Conservation (phyloP, 2,329 filamentous ascomycete species). For the Arachnomyces sp. region DNA sequence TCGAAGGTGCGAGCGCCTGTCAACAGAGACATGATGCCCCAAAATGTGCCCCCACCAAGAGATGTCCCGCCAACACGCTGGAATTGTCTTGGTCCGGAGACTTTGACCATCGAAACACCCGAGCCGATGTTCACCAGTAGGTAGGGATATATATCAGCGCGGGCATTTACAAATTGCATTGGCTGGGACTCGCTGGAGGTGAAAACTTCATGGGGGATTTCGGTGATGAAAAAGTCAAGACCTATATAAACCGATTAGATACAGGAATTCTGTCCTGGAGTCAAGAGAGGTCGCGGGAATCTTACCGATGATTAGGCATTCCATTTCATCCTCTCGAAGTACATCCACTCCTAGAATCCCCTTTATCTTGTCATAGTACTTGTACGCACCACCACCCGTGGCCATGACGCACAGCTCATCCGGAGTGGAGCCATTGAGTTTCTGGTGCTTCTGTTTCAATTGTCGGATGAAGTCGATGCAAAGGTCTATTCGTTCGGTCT, state of each 20-base stretch:
- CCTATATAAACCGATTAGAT: conserved; percentile 43
- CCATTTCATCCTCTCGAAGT: conserved; percentile 93
- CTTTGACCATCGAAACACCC: conserved; percentile 94
- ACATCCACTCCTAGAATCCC: conserved; percentile 81
- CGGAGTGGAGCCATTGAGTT: conserved; percentile 59
- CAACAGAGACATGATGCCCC: conserved; percentile 84
- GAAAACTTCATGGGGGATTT: conserved; percentile 94
- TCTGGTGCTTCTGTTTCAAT: conserved; percentile 73
- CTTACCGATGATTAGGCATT: conserved; percentile 87
- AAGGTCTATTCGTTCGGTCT: conserved; percentile 88
- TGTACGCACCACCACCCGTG: conserved; percentile 90
- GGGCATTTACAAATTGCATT: conserved; percentile 76
- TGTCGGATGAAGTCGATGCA: conserved; percentile 88
- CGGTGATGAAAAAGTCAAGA: conserved; percentile 96
- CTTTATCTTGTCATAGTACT: conserved; percentile 88
- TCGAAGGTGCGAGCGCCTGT: conserved; percentile 96
- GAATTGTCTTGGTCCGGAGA: conserved; percentile 78
- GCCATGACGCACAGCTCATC: conserved; percentile 85
- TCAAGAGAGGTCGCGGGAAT: neutral
- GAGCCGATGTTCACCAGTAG: conserved; percentile 97
- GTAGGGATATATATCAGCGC: conserved; percentile 86
- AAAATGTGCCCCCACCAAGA: conserved; percentile 91
- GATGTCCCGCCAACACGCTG: conserved; percentile 91
- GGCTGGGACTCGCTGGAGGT: conserved; percentile 87
- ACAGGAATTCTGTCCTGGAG: too few relatives aligned